A percentile compares a stretch with the other conserved stretches of the same genome.
Evolutionary conservation across 768 basidiomycete species (phyloP).

Genomic region (Favolaschia claudopus): DNA sequence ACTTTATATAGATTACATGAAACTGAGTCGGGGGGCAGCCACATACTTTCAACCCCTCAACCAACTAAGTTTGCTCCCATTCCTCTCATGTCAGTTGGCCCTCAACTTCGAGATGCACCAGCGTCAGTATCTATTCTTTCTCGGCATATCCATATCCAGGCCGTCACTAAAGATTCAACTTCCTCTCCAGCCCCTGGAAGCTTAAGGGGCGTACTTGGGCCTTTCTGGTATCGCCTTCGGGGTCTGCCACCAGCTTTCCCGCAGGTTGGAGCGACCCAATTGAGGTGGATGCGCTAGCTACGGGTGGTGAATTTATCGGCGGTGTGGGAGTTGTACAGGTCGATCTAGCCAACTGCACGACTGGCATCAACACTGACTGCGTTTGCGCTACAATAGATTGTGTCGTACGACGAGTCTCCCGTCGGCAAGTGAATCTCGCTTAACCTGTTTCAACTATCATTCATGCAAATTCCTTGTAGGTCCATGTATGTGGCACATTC

Average conservation of each 20-base stretch:
- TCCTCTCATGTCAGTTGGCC: too few relatives aligned
- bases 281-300: conserved; percentile 35
- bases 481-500: conserved; percentile 29
- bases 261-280: conserved; percentile 35
- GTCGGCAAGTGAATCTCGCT: conserved; percentile 33
- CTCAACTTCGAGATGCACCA: too few relatives aligned
- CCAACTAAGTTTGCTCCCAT: too few relatives aligned
- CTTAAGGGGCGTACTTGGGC: conserved; percentile 38
- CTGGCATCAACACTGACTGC: background rate
- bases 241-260: conserved; percentile 34
- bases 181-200: conserved; percentile 37
- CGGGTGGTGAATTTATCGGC: conserved; percentile 39
- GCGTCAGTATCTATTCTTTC: too few relatives aligned
- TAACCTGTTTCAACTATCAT: background rate
- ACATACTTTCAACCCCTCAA: too few relatives aligned
- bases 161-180: too few relatives aligned
- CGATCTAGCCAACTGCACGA: background rate
- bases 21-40: too few relatives aligned
- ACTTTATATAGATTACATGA: too few relatives aligned
- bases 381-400: conserved; percentile 26
- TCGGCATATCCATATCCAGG: too few relatives aligned
- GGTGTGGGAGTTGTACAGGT: conserved; percentile 37
- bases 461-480: conserved; percentile 23
- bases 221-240: conserved; percentile 32
- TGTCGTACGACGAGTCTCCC: conserved; percentile 41